Conservation (phyloP, 305 asterid genomes). For the Solanum hybrid region DNA sequence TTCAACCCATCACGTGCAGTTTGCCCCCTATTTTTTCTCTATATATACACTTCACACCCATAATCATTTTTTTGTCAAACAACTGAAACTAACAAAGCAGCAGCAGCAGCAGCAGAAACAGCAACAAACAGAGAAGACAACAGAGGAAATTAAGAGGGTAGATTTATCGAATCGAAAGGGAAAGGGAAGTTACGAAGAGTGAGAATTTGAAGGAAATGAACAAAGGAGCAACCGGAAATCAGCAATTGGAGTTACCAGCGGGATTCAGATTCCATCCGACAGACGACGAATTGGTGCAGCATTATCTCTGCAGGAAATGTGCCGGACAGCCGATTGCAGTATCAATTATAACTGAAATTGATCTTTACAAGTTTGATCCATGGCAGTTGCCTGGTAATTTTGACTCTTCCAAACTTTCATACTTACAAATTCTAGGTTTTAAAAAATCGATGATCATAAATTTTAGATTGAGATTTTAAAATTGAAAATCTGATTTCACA, state of each 20-base stretch:
- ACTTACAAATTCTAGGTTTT: neutral
- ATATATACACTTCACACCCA: neutral
- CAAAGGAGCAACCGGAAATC: neutral
- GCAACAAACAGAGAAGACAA: neutral
- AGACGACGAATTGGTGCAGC: constrained; percentile 85
- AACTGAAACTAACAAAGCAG: neutral
- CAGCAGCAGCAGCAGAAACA: neutral
- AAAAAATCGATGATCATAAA: neutral
- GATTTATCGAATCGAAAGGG: neutral
- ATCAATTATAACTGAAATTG: constrained; percentile 81
- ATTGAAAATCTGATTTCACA: neutral
- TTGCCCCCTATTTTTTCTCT: neutral
- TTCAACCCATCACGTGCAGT: neutral
- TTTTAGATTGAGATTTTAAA: neutral
- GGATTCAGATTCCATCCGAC: constrained; percentile 97
- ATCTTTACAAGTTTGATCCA: constrained; percentile 88
- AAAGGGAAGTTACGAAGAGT: neutral
- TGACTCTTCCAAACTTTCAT: neutral
- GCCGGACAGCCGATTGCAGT: constrained; percentile 48
- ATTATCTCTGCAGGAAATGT: constrained; percentile 76
- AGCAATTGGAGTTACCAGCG: constrained; percentile 35
- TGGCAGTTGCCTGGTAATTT: constrained; percentile 87
- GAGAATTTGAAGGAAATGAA: neutral
- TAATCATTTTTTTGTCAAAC: neutral
- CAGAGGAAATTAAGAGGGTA: neutral